Conservation (phyloP, 768 basidiomycete species). For the Hortiboletus flavorubellus region DNA sequence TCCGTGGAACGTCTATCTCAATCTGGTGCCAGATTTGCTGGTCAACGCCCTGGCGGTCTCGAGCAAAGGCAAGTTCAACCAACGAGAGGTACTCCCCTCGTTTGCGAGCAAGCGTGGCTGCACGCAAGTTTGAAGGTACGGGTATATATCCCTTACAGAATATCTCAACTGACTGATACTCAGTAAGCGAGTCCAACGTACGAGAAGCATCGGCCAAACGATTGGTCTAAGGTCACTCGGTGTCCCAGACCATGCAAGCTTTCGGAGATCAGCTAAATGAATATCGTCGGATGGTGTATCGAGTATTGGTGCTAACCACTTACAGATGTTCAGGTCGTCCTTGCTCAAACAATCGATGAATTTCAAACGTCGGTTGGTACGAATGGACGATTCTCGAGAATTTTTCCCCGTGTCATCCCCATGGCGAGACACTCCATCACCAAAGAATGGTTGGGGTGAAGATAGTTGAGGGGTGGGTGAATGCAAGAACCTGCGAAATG, state of each 20-base stretch:
- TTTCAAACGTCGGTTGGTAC: slow-evolving; percentile 73
- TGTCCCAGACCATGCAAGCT: slow-evolving; percentile 93
- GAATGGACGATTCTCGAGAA: slow-evolving; percentile 71
- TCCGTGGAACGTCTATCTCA: slow-evolving; percentile 96
- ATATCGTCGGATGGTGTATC: slow-evolving; percentile 2
- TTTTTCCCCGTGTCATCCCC: slow-evolving; percentile 50
- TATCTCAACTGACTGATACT: slow-evolving; percentile 4
- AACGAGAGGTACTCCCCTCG: slow-evolving; percentile 88
- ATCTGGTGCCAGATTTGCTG: slow-evolving; percentile 99
- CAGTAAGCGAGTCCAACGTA: slow-evolving; percentile 39
- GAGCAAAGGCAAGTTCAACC: slow-evolving; percentile 85
- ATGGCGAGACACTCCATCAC: slow-evolving; percentile 15
- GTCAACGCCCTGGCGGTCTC: slow-evolving; percentile 82
- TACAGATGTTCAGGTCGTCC: slow-evolving; percentile 81
- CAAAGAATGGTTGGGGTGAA: slow-evolving; percentile 3
- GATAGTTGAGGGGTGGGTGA: slow-evolving; percentile 15
- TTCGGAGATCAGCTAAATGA: slow-evolving; percentile 70
- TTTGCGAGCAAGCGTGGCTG: slow-evolving; percentile 79
- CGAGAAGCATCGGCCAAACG: slow-evolving; percentile 92
- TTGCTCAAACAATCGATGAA: slow-evolving; percentile 75
- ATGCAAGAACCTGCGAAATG: slow-evolving; percentile 51
- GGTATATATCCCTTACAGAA: slow-evolving; percentile 85
- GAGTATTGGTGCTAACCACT: slow-evolving; percentile 23
- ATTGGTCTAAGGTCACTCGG: slow-evolving; percentile 84
- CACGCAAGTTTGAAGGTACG: slow-evolving; percentile 70